Evolutionary conservation across 768 basidiomycete genomes (phyloP).

Genomic region (Vararia minispora): DNA sequence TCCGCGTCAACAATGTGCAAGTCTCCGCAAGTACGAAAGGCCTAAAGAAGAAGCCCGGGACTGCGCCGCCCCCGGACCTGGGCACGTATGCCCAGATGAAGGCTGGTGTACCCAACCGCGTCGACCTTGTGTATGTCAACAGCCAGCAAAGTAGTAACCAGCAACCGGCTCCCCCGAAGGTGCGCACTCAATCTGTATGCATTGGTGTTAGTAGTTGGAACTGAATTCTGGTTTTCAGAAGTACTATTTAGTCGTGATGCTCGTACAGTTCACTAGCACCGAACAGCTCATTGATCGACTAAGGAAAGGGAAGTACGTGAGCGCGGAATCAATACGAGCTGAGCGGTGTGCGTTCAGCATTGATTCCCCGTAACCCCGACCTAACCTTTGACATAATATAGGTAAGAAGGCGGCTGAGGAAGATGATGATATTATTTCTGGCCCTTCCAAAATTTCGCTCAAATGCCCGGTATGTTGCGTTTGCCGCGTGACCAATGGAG

Average conservation of each 20-base stretch:
- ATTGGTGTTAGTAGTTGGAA: conserved; percentile 1
- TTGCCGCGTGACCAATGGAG: background rate
- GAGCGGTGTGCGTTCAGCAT: too few relatives aligned
- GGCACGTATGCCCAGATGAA: conserved; percentile 30
- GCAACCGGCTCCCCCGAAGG: conserved; percentile 65
- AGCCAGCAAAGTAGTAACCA: conserved; percentile 35
- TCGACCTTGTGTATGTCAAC: conserved; percentile 88
- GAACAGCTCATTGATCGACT: conserved; percentile 59
- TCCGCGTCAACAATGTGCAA: conserved; percentile 65
- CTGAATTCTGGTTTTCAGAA: conserved; percentile 42
- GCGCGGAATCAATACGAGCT: too few relatives aligned
- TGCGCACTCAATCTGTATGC: conserved; percentile 19
- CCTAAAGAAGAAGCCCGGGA: conserved; percentile 90
- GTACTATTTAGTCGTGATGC: conserved; percentile 76
- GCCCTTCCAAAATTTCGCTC: conserved; percentile 80
- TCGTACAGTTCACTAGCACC: conserved; percentile 71
- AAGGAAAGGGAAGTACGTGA: conserved; percentile 53
- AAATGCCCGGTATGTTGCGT: conserved; percentile 85
- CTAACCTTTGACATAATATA: too few relatives aligned
- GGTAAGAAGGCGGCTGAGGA: conserved; percentile 38
- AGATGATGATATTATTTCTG: conserved; percentile 90
- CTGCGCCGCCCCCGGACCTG: conserved; percentile 80
- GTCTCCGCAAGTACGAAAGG: conserved; percentile 77
- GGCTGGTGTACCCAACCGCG: conserved; percentile 43
- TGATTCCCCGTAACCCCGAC: too few relatives aligned